Evolutionary conservation across 176 grass and related monocot species (phyloP), one percentile per base, ranked within the genome.

Genomic region (Phyllostachys edulis): DNA sequence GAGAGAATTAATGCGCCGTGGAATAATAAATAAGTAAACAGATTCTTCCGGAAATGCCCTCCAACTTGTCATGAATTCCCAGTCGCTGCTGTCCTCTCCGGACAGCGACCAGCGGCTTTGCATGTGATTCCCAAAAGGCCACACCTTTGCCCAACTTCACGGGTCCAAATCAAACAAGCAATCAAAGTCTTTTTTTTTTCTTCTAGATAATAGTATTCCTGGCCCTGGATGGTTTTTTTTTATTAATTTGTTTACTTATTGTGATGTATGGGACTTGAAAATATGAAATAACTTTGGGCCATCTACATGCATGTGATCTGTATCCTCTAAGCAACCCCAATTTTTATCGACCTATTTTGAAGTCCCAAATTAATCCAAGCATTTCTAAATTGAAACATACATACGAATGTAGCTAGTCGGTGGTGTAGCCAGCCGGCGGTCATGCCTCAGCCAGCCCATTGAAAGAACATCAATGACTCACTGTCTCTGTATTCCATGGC

Each of bases 61-160:
- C 5, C 0, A 51, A 20, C 49, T 26, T 11, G 79, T 56, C 79
- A 41, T 36, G 50, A 24, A 69, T 56, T 69, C 36, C 64, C 12
- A 29, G 51, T 82, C 67, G 66, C 15, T 63, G 32, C 46, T 51
- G 63, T 60, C 23, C 67, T 61, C 69, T 34, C 15, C 9, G 26
- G 80, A 73, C 40, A 73, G 67, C 67, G 67, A 72, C 80, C 52
- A 71, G 51, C 52, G 24, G 16, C 67, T 71, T 71, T 26, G 80
- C 80, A 46, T 82, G 80, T 82, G 80, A 47, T 62, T 36, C 80
- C 39, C 24, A 71, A 82, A 71, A 67, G 24, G 50, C 27, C 62
- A 16, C 67, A 26, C 29, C 44, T 26, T 65, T 84, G 20, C 42
- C 23, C 5, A 18, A 16, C 36, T 73, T 52, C 16, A 10, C 3